Evolutionary conservation across 345 rosid genomes (phyloP).

Genomic region (Isatis tinctoria): DNA sequence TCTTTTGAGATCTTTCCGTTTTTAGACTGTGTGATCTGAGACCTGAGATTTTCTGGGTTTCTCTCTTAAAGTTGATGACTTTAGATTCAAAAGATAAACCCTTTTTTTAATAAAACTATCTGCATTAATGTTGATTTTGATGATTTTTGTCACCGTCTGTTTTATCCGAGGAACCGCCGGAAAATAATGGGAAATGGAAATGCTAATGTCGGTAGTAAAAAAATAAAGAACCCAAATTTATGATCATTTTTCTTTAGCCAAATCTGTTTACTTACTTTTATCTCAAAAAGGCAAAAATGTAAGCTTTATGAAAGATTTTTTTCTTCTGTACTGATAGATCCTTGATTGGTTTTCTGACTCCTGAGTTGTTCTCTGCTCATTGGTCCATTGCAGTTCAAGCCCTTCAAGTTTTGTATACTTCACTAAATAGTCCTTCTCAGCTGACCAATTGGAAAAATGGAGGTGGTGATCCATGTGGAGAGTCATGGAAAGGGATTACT

Average conservation of each 20-base stretch:
- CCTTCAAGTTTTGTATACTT: conserved; percentile 75
- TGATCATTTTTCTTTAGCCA: neutral
- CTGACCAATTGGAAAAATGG: conserved; percentile 78
- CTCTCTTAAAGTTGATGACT: neutral
- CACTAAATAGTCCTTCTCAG: conserved; percentile 79
- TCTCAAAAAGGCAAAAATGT: conserved; percentile 4
- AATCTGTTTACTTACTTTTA: neutral
- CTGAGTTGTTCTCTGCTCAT: conserved; percentile 7
- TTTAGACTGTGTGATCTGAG: neutral
- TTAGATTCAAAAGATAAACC: conserved; percentile 28
- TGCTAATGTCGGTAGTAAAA: neutral
- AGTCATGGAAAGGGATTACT: conserved; percentile 90
- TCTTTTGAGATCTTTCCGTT: conserved; percentile 9
- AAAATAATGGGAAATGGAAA: conserved; percentile 2
- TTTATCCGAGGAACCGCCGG: conserved; percentile 30
- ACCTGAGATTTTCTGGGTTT: conserved; percentile 12
- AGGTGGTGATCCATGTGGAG: conserved; percentile 93
- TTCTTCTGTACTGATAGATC: conserved; percentile 14
- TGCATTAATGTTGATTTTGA: conserved; percentile 15
- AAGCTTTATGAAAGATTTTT: conserved; percentile 12
- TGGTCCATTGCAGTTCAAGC: conserved; percentile 63
- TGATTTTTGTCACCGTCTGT: conserved; percentile 27
- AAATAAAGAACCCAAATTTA: neutral
- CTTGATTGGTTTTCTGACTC: neutral
- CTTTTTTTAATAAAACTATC: neutral